These are phyloP conservation scores for Nannizziopsis barbatae DNA, from an alignment of 2,329 filamentous ascomycete species.

Conservation along the genomic window DNA sequence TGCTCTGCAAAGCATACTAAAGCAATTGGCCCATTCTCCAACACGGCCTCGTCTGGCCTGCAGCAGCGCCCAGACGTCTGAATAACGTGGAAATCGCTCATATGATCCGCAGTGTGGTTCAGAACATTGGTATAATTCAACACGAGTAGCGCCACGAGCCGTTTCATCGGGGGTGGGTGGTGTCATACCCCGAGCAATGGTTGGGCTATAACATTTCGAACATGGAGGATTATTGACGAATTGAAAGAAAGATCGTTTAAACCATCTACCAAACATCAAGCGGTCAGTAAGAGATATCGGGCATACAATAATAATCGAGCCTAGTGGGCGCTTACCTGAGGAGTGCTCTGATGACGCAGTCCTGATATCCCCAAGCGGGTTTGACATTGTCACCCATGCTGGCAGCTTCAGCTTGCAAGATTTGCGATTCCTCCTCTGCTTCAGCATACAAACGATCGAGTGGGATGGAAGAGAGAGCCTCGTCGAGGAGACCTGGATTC, in stretches of 20 bases:
- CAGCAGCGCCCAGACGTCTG: constrained; percentile 84
- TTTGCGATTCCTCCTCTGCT: constrained; percentile 84
- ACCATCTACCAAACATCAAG: constrained; percentile 55
- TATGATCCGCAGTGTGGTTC: constrained; percentile 61
- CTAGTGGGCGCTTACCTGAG: constrained; percentile 51
- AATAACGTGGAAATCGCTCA: constrained; percentile 88
- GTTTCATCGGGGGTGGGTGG: constrained; percentile 79
- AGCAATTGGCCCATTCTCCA: constrained; percentile 97
- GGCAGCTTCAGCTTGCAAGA: constrained; percentile 75
- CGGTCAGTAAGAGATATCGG: constrained; percentile 11
- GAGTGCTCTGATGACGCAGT: constrained; percentile 83
- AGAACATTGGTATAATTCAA: constrained; percentile 85
- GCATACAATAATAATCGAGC: constrained; percentile 17
- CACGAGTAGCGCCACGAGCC: constrained; percentile 72
- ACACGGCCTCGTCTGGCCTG: constrained; percentile 76
- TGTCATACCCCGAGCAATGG: constrained; percentile 70
- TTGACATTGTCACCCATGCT: constrained; percentile 71
- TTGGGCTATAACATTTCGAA: constrained; percentile 67
- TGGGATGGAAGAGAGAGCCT: constrained; percentile 75
- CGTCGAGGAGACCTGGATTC: constrained; percentile 86
- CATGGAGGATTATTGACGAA: constrained; percentile 96
- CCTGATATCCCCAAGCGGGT: constrained; percentile 92
- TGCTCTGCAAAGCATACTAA: constrained; percentile 93
- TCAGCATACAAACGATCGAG: constrained; percentile 85
- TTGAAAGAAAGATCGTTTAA: constrained; percentile 85